These are phyloP conservation scores for Hortiboletus campestris DNA, from an alignment of 768 basidiomycete genomes.

Conservation along the genomic window DNA sequence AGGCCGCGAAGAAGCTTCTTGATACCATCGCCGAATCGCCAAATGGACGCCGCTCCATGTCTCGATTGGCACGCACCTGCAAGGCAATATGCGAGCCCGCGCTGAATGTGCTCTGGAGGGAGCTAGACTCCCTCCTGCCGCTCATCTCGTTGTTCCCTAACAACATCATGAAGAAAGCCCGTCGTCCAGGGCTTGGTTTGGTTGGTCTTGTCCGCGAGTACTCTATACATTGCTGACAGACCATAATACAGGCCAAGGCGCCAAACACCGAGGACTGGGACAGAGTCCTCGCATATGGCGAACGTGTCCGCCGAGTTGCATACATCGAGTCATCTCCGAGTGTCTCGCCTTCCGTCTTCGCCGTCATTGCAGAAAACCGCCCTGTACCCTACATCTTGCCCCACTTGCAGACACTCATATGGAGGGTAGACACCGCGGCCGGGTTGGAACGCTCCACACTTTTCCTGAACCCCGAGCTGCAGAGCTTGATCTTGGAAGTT, in stretches of 20 bases:
- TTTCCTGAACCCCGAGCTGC: conserved; percentile 66
- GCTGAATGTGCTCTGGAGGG: conserved; percentile 72
- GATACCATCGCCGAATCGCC: conserved; percentile 55
- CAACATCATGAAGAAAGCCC: conserved; percentile 63
- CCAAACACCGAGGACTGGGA: conserved; percentile 73
- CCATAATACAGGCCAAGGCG: conserved; percentile 44
- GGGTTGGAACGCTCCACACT: conserved; percentile 62
- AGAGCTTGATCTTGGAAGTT: conserved; percentile 60
- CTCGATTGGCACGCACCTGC: conserved; percentile 73
- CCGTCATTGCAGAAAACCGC: conserved; percentile 61
- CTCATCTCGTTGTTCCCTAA: conserved; percentile 71
- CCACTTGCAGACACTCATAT: conserved; percentile 63
- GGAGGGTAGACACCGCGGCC: conserved; percentile 67
- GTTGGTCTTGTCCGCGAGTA: conserved; percentile 41
- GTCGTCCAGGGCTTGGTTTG: conserved; percentile 73
- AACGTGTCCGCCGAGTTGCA: conserved; percentile 63
- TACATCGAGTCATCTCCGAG: conserved; percentile 69
- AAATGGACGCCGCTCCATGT: conserved; percentile 63
- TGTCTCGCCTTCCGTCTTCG: conserved; percentile 63
- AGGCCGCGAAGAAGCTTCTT: conserved; percentile 50
- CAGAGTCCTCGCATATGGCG: conserved; percentile 60
- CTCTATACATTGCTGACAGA: conserved; percentile 6
- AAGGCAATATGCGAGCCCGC: conserved; percentile 70
- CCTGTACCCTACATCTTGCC: conserved; percentile 67
- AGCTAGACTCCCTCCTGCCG: conserved; percentile 72